phyloP scores from a whole-genome alignment of 495 filamentous ascomycete species.

The Oidiodendron maius region DNA sequence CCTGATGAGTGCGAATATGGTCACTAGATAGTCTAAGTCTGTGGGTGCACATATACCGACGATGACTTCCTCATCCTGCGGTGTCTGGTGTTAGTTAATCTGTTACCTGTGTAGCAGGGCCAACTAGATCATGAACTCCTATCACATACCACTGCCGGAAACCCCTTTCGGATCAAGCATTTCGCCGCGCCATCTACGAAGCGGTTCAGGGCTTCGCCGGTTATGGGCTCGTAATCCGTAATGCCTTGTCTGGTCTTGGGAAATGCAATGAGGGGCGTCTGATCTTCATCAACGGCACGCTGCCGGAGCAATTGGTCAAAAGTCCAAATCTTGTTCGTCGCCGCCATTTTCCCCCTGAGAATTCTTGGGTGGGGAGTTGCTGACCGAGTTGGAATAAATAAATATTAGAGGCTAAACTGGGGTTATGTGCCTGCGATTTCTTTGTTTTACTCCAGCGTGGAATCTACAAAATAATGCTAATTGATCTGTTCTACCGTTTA shows the following conservation, averaged over 20 bases:
- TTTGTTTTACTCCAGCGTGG: too few species aligned
- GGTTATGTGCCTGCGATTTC: too few species aligned
- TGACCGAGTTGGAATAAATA: too few species aligned
- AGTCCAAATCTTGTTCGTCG: too few species aligned
- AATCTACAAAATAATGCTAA: too few species aligned
- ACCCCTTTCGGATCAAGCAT: constrained; percentile 32
- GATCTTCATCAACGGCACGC: constrained; percentile 4
- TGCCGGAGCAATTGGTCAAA: constrained; percentile 7
- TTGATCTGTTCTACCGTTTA: too few species aligned
- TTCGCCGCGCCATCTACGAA: constrained; percentile 43
- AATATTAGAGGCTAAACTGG: too few species aligned
- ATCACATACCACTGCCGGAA: constrained; percentile 16
- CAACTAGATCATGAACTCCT: too few species aligned
- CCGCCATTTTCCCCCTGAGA: too few species aligned
- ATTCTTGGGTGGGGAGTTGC: too few species aligned
- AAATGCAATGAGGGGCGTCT: constrained; percentile 18
- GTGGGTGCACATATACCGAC: constrained; percentile 50
- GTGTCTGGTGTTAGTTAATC: background rate
- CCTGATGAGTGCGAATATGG: constrained; percentile 51
- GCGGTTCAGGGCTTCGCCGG: constrained; percentile 43
- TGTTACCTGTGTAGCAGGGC: too few species aligned
- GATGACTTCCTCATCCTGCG: background rate
- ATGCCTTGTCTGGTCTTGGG: constrained; percentile 5
- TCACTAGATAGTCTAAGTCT: constrained; percentile 49
- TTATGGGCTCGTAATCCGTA: constrained; percentile 44